Conservation (phyloP, 1,284 basidiomycete species). For the Cutaneotrichosporon dermatis region DNA sequence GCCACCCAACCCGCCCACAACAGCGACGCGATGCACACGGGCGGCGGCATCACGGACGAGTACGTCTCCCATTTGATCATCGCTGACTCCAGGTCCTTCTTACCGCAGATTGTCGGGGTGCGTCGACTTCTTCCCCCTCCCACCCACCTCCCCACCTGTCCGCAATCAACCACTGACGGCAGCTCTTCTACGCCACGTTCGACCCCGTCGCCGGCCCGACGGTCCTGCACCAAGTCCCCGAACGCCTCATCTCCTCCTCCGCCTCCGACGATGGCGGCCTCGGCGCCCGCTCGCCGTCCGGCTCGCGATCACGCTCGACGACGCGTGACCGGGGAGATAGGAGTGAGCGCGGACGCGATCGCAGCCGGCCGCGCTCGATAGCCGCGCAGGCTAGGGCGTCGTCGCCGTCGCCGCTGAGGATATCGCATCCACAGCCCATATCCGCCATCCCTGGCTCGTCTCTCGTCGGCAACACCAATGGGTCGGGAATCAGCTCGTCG, state of each 20-base stretch:
- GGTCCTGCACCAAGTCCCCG: slow-evolving; percentile 48
- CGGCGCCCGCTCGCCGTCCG: slow-evolving; percentile 7
- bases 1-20: too few relatives aligned
- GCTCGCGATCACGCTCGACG: slow-evolving; percentile 25
- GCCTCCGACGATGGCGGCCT: slow-evolving; percentile 13
- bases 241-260: slow-evolving; percentile 44
- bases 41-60: slow-evolving; percentile 12
- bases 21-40: background rate
- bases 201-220: slow-evolving; percentile 45
- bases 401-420: background rate
- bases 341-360: background rate
- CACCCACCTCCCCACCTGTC: too few relatives aligned
- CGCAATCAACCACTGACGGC: background rate
- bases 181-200: slow-evolving; percentile 50
- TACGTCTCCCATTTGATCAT: background rate
- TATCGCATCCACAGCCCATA: background rate
- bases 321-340: slow-evolving; percentile 12
- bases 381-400: background rate
- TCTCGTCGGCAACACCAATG: too few relatives aligned
- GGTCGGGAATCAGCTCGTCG: too few relatives aligned
- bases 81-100: slow-evolving; percentile 44
- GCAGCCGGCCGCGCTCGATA: background rate
- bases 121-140: slow-evolving; percentile 8
- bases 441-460: background rate
- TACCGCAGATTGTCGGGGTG: slow-evolving; percentile 48